Base-by-base conservation (phyloP, 2,329 filamentous ascomycete genomes). In the Aureobasidium subglaciale region DNA sequence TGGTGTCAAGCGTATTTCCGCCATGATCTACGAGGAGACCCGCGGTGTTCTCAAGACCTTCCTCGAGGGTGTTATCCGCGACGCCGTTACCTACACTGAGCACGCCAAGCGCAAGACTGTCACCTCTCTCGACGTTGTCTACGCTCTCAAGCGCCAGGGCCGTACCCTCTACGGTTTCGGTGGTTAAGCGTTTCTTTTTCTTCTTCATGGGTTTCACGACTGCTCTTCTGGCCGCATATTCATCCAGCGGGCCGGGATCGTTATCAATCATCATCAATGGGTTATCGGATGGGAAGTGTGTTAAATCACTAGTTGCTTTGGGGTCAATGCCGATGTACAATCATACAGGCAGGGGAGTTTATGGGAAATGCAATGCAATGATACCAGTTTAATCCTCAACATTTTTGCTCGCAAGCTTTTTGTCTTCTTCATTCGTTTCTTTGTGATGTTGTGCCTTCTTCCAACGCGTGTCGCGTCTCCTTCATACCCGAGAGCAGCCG, bases 1-100 rank as follows among this genome's bases (percentile, higher is more conserved):
- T 77, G 91, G 91, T 91, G 91, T 96, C 83, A 96, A 96, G 89
- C 91, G 91, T 95, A 96, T 96, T 71, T 96, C 90, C 70, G 91
- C 91, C 74, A 95, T 88, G 86, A 89, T 89, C 78, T 89, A 89
- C 79, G 86, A 88, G 73, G 84, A 90, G 79, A 89, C 86, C 67
- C 86, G 86, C 71, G 85, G 85, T 81, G 86, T 89, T 68, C 80
- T 90, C 68, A 89, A 89, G 83, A 86, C 85, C 73, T 89, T 89
- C 84, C 85, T 90, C 66, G 86, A 89, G 76, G 81, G 84, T 73
- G 86, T 90, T 73, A 89, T 90, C 71, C 82, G 85, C 74, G 85
- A 88, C 67, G 84, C 85, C 60, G 83, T 88, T 76, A 89, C 86
- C 71, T 89, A 89, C 79, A 89, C 86, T 65, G 86, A 89, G 78